These are phyloP conservation scores for Closterium sp. DNA, from an alignment of 139 green algal genomes.

Conservation along the genomic window DNA sequence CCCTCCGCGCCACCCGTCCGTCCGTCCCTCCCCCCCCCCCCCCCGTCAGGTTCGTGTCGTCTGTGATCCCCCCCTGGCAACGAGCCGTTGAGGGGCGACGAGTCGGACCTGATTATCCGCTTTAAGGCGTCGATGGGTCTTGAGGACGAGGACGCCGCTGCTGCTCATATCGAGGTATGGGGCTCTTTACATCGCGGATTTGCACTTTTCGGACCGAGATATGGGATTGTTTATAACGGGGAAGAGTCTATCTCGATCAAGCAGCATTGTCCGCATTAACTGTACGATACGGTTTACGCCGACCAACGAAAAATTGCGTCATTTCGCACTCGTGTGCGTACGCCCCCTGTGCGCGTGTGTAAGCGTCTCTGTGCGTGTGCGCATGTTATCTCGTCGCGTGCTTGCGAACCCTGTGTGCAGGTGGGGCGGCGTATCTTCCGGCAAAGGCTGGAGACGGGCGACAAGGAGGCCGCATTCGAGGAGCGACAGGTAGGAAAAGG, in stretches of 20 bases:
- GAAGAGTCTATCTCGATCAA: background rate
- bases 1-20: background rate
- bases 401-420: background rate
- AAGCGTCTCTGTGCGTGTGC: too few relatives aligned
- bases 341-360: background rate
- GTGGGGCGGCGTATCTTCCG: conserved; percentile 76
- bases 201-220: background rate
- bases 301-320: too few relatives aligned
- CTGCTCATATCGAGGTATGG: conserved; percentile 83
- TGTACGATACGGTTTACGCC: background rate
- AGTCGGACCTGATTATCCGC: conserved; percentile 57
- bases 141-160: conserved; percentile 82
- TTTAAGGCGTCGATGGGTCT: conserved; percentile 90
- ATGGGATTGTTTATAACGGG: background rate
- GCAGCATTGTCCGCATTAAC: too few relatives aligned
- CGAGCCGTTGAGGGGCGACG: conserved; percentile 70
- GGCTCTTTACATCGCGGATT: background rate
- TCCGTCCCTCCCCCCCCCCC: background rate
- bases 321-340: too few relatives aligned
- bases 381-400: background rate
- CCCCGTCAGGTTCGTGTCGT: conserved; percentile 72
- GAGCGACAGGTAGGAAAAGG: conserved; percentile 48
- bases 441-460: conserved; percentile 65
- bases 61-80: conserved; percentile 76
- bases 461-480: conserved; percentile 18